Base-by-base conservation (phyloP, 192 early-diverging fungal species). In the Coemansia biformis region DNA sequence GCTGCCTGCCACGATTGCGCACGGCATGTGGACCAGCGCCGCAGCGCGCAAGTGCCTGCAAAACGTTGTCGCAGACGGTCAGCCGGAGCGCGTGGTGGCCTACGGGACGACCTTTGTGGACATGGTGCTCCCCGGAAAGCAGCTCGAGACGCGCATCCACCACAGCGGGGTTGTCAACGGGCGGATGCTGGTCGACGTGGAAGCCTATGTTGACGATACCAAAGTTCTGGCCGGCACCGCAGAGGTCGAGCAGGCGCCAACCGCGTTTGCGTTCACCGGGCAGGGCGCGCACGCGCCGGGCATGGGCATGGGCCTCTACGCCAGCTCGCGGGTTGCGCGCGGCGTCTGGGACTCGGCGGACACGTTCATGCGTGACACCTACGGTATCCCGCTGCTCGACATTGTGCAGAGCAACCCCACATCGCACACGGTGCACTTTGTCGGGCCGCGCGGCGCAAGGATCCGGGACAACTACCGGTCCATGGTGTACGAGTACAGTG, bases 21-120 rank as follows among this genome's bases (percentile, higher is more conserved):
- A 96, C 66, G 93, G 93, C 31, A 96, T 96, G 93, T 96, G 91
- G 91, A 96, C 90, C 17, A 84, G 81, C 46, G 93, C 93, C 11
- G 81, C 87, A 2, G 87, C 88, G 26, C 83, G 93, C 48, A 87
- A 86, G 69, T 86, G 86, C 65, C 84, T 93, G 13, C 90, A 93
- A 54, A 79, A 84, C 31, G 82, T 86, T 37, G 87, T 85, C 42
- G 90, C 90, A 16, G 81, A 86, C 55, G 91, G 92, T 65, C 66
- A 83, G 39, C 84, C 88, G 37, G 71, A 79, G 54, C 84, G 89
- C 26, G 87, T 96, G 44, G 78, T 75, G 7, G 79, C 74, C 6
- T 96, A 89, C 71, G 48, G 76, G 41, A 89, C 86, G 28, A 78
- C 66, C 43, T 96, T 96, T 79, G 61, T 89, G 19, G 88, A 82